Evolutionary conservation across 345 rosid species (phyloP), one percentile per base, ranked within the genome.

Genomic region (Garcia nutans): DNA sequence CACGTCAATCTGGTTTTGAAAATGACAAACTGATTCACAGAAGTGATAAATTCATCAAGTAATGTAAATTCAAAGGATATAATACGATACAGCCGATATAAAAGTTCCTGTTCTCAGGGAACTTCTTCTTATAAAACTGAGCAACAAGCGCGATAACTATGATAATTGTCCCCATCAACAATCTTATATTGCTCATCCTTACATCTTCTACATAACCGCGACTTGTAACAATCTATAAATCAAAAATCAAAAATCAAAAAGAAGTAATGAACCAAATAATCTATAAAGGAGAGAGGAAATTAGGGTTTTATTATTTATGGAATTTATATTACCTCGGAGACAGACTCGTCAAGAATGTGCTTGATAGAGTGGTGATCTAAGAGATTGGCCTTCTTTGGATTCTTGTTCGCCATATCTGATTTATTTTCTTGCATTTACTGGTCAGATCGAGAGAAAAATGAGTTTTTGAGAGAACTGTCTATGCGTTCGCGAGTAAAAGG

Each of bases 101-200:
- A 79, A 93, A 93, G 54, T 92, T 89, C 6, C 86, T 81, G 73
- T 96, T 96, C 88, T 96, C 97, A 1, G 98, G 98, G 82, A 96
- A 96, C 78, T 96, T 96, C 89, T 93, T 96, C 67, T 93, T 96
- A 97, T 96, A 96, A 75, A 96, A 96, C 87, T 96, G 99, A 62
- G 98, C 98, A 77, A 92, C 73, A 63, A 96, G 93, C 65, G 99
- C 99, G 65, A 93, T 89, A 2, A 71, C 77, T 66, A 96, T 92
- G 42, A 93, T 87, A 10, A 91, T 77, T 45, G 86, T 55, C 60
- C 99, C 99, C 70, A 93, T 59, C 44, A 90, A 70, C 90, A 96
- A 59, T 65, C 88, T 88, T 5, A 88, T 37, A 81, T 96, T 96
- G 89, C 97, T 96, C 89, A 90, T 79, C 86, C 89, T 85, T 83